Evolutionary conservation across 2,329 filamentous ascomycete species (phyloP).

Genomic region (Fusarium sp.): DNA sequence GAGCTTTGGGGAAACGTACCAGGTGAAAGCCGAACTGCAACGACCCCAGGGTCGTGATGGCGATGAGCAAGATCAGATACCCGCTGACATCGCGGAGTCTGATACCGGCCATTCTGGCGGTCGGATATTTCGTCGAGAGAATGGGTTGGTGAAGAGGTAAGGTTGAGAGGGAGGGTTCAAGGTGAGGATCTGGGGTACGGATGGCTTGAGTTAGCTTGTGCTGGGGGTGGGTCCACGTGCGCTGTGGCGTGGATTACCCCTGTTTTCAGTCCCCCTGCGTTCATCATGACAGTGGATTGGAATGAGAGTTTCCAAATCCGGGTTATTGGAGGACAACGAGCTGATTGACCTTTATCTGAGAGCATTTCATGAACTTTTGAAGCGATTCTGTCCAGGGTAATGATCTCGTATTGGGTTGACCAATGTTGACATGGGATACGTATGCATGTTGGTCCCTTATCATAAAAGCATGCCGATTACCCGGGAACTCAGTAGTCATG

Average conservation of each 20-base stretch:
- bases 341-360: background rate
- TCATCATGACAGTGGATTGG: background rate
- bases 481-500: background rate
- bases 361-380: background rate
- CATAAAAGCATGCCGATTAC: background rate
- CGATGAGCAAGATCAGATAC: conserved; percentile 80
- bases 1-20: conserved; percentile 57
- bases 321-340: background rate
- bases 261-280: background rate
- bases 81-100: conserved; percentile 66
- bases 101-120: conserved; percentile 45
- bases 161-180: background rate
- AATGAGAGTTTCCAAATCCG: conserved; percentile 1
- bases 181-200: conserved; percentile 7
- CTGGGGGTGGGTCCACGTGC: conserved; percentile 32
- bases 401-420: background rate
- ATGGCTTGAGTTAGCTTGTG: conserved; percentile 17
- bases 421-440: background rate
- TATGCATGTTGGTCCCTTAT: background rate
- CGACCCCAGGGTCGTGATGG: conserved; percentile 83
- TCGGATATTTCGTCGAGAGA: background rate
- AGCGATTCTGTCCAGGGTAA: background rate
- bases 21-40: conserved; percentile 95
- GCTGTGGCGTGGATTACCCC: conserved; percentile 24
- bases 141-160: background rate